Evolutionary conservation across 106 monocot genomes (phyloP), one percentile per base, ranked within the genome.

Genomic region (Dendrobium nobile): DNA sequence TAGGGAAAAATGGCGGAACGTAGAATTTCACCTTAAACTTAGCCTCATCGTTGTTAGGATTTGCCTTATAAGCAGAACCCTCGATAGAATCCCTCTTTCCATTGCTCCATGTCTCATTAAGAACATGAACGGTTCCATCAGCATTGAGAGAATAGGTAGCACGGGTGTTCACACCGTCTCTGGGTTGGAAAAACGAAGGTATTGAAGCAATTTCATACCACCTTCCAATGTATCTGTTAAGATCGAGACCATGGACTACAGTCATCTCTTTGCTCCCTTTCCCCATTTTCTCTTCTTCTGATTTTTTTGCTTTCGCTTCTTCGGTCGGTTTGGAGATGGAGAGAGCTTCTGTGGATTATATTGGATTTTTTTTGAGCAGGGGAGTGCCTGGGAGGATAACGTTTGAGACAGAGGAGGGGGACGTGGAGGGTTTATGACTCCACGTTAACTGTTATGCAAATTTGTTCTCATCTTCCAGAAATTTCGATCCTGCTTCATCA

Each of bases 141-240:
- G 78, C 5, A 80, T 86, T 82, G 47, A 97, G 87, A 44, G 87
- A 81, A 88, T 97, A 97, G 26, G 94, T 97, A 42, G 97, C 97
- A 11, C 97, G 84, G 61, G 97, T 97, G 87, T 90, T 84, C 68
- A 41, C 61, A 19, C 94, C 97, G 83, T 82, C 75, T 44, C 75
- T 84, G 11, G 97, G 94, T 85, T 97, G 94, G 83, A 91, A 91
- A 26, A 73, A 64, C 31, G 97, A 97, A 17, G 94, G 97, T 82
- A 97, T 85, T 16, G 90, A 91, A 15, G 97, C 97, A 72, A 97
- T 97, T 90, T 97, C 97, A 90, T 97, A 97, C 97, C 97, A 94
- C 64, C 94, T 78, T n/a, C 97, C 97, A 90, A 88, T 89, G 94
- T 94, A 97, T 16, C 94, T 80, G 64, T 85, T 47, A 15, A 97